Conservation (phyloP, 306 rosid species). For the Quercus suber region DNA sequence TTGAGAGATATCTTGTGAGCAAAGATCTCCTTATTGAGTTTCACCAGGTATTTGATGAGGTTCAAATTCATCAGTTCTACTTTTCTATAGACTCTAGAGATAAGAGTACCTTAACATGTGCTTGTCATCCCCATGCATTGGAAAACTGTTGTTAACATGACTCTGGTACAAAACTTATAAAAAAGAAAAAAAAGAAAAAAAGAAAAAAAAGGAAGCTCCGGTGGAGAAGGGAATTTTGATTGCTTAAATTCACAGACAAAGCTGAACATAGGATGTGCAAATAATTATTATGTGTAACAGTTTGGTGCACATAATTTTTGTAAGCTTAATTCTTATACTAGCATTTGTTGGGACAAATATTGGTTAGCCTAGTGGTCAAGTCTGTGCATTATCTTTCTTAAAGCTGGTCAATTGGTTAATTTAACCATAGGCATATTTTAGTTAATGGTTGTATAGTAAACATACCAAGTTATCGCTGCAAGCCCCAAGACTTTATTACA, state of each 20-base stretch:
- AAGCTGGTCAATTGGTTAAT: neutral
- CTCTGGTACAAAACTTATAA: neutral
- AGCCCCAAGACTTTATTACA: neutral
- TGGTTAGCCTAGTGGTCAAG: neutral
- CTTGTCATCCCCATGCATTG: slow-evolving; percentile 2
- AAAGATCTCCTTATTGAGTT: slow-evolving; percentile 75
- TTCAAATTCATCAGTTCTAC: slow-evolving; percentile 11
- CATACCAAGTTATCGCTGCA: neutral
- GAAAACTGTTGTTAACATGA: slow-evolving; percentile 1
- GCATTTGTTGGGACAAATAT: neutral
- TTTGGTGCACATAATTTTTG: neutral
- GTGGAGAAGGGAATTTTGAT: slow-evolving; percentile 8
- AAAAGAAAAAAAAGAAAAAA: too few species aligned
- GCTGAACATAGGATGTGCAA: slow-evolving; percentile 2
- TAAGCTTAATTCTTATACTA: neutral
- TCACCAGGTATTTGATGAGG: slow-evolving; percentile 71
- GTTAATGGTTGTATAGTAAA: neutral
- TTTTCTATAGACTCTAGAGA: slow-evolving; percentile 6
- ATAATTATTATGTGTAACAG: neutral
- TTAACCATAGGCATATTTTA: neutral
- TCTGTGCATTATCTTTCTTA: neutral
- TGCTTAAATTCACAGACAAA: neutral
- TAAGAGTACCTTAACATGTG: neutral
- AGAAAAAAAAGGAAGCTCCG: neutral
- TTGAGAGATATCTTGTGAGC: slow-evolving; percentile 91